Conservation (phyloP, 768 basidiomycete genomes). For the Mycena belliarum region DNA sequence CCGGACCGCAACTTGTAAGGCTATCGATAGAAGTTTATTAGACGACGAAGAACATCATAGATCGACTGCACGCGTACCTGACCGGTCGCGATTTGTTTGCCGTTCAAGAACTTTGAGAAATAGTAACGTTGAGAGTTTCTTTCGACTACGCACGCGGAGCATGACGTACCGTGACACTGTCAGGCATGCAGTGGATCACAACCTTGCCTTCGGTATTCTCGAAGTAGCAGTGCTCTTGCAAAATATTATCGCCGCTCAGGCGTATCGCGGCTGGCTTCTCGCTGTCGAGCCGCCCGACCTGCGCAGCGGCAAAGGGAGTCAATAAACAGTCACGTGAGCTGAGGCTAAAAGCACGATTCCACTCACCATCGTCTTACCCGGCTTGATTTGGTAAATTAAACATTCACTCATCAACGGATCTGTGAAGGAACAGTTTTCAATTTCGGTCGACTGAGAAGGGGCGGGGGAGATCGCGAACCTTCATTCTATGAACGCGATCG, state of each 20-base stretch:
- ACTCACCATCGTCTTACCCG: constrained; percentile 74
- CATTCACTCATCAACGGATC: constrained; percentile 98
- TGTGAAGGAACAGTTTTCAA: constrained; percentile 30
- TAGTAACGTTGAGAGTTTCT: constrained; percentile 16
- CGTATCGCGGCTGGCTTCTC: constrained; percentile 84
- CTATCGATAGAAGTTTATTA: constrained; percentile 36
- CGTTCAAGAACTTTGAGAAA: constrained; percentile 80
- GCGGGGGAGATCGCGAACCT: constrained; percentile 43
- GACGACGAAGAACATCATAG: constrained; percentile 13
- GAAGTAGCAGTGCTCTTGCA: constrained; percentile 90
- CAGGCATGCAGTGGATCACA: constrained; percentile 72
- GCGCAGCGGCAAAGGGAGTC: constrained; percentile 5
- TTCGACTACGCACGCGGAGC: constrained; percentile 6
- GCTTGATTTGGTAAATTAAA: constrained; percentile 89
- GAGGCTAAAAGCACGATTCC: not conserved
- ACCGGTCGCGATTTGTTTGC: constrained; percentile 77
- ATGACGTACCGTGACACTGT: constrained; percentile 76
- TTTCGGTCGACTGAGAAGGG: constrained; percentile 11
- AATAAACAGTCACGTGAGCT: constrained; percentile 9
- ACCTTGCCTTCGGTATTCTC: constrained; percentile 87
- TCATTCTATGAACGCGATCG: constrained; percentile 53
- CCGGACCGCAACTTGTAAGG: constrained; percentile 89
- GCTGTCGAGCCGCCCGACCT: constrained; percentile 90
- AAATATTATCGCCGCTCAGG: constrained; percentile 88
- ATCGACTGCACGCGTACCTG: constrained; percentile 51